phyloP scores from a whole-genome alignment of 2,329 filamentous ascomycete species.

The Beauveria sp. region DNA sequence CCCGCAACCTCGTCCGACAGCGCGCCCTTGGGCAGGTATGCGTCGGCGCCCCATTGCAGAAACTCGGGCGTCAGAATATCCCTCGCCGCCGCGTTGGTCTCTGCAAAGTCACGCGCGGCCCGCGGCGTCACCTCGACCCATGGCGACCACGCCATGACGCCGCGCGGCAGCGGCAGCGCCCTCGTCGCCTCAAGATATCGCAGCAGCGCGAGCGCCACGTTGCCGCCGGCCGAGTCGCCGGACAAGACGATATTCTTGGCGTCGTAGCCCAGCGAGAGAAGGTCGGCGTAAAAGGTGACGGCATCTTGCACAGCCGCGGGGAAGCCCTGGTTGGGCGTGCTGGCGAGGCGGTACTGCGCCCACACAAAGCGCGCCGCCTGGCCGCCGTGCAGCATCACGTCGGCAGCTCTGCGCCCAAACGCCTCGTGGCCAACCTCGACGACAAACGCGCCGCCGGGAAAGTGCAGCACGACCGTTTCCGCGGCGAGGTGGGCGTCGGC shows the following conservation, averaged over 20 bases:
- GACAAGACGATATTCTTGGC: conserved; percentile 21
- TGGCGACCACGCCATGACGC: conserved; percentile 7
- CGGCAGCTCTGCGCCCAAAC: conserved; percentile 19
- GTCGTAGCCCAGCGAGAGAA: conserved; percentile 18
- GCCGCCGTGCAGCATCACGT: conserved; percentile 16
- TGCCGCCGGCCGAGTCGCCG: conserved; percentile 25
- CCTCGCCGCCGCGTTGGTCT: background rate
- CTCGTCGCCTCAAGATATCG: conserved; percentile 18
- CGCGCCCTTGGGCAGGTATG: background rate
- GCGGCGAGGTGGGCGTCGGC: background rate
- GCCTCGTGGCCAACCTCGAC: conserved; percentile 21
- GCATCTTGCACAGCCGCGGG: conserved; percentile 24
- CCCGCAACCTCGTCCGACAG: background rate
- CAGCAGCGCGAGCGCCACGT: conserved; percentile 22
- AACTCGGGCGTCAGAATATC: background rate
- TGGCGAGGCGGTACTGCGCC: conserved; percentile 24
- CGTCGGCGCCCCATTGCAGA: conserved; percentile 10
- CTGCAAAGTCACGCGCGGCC: background rate
- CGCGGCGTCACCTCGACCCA: conserved; percentile 7
- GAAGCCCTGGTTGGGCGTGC: conserved; percentile 17
- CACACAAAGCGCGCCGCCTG: conserved; percentile 17
- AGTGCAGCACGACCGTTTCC: conserved; percentile 18
- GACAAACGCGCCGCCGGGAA: conserved; percentile 25
- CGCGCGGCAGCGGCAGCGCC: conserved; percentile 3
- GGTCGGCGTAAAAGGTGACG: conserved; percentile 21